Conservation (phyloP, 768 basidiomycete genomes). For the Glaciozyma antarctica region DNA sequence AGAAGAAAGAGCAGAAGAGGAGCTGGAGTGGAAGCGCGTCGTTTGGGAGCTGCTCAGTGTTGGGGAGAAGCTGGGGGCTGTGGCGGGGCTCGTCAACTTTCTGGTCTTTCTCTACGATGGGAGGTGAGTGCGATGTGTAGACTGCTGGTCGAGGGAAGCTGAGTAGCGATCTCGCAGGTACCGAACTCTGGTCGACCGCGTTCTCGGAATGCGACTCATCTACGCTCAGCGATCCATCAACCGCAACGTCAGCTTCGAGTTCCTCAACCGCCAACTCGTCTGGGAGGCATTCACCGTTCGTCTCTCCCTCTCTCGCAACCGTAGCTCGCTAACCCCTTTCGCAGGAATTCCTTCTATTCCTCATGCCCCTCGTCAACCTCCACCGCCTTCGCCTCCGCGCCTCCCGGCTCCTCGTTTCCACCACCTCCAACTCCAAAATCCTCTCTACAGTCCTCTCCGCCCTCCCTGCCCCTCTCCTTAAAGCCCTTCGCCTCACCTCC, state of each 20-base stretch:
- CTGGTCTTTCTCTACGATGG: conserved; percentile 77
- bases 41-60: conserved; percentile 28
- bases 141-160: background rate
- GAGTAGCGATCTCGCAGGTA: conserved; percentile 49
- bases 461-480: conserved; percentile 32
- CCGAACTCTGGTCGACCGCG: conserved; percentile 68
- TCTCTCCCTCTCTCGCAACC: background rate
- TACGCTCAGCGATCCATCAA: conserved; percentile 60
- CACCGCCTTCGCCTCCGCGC: conserved; percentile 55
- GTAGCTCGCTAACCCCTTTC: background rate
- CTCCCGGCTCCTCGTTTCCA: conserved; percentile 38
- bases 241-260: conserved; percentile 90
- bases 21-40: conserved; percentile 31
- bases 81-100: conserved; percentile 55
- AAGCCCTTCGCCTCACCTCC: conserved; percentile 14
- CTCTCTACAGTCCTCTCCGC: conserved; percentile 34
- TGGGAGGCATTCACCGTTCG: conserved; percentile 97
- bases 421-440: conserved; percentile 15
- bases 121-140: conserved; percentile 50
- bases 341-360: conserved; percentile 89
- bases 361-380: conserved; percentile 72
- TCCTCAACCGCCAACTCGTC: conserved; percentile 98
- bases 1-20: conserved; percentile 15
- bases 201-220: conserved; percentile 63
- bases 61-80: conserved; percentile 20